A percentile compares a stretch with the other conserved stretches of the same genome.
phyloP scores from a whole-genome alignment of 2,329 filamentous ascomycete genomes.

The Apiospora malaysiana region DNA sequence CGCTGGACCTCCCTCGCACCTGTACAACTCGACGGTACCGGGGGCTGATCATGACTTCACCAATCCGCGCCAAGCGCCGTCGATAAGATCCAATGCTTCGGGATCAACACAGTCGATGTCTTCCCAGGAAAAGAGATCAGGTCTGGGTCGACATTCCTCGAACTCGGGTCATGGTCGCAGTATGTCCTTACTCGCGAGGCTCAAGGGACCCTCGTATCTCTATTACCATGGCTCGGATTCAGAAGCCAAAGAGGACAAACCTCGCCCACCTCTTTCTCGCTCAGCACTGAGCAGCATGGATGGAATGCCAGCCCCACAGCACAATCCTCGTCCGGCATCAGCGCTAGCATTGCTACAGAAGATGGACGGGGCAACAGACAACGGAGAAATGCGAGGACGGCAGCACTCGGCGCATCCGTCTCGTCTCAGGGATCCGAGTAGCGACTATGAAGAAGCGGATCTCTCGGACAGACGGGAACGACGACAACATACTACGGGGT shows the following conservation, averaged over 20 bases:
- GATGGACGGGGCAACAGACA: background rate
- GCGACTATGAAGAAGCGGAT: constrained; percentile 19
- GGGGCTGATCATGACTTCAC: constrained; percentile 28
- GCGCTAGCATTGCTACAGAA: background rate
- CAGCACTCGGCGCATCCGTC: background rate
- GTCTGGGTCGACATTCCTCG: constrained; percentile 30
- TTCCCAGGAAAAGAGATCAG: constrained; percentile 36
- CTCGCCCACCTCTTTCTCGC: constrained; percentile 29
- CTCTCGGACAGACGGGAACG: background rate
- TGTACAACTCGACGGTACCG: constrained; percentile 28
- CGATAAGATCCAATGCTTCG: constrained; percentile 35
- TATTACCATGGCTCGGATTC: constrained; percentile 32
- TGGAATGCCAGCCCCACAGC: background rate
- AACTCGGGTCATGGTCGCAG: constrained; percentile 37
- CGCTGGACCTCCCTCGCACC: constrained; percentile 24
- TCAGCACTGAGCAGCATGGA: constrained; percentile 23
- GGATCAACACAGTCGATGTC: constrained; percentile 38
- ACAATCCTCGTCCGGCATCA: background rate
- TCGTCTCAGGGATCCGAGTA: constrained; percentile 23
- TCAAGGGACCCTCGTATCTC: constrained; percentile 41
- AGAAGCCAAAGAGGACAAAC: constrained; percentile 25
- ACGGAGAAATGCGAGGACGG: constrained; percentile 13
- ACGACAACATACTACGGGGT: background rate
- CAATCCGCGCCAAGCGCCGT: constrained; percentile 35
- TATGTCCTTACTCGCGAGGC: constrained; percentile 39